Evolutionary conservation across 129 eudicot genomes (phyloP), one percentile per base, ranked within the genome.

Genomic region (Silybum marianum): DNA sequence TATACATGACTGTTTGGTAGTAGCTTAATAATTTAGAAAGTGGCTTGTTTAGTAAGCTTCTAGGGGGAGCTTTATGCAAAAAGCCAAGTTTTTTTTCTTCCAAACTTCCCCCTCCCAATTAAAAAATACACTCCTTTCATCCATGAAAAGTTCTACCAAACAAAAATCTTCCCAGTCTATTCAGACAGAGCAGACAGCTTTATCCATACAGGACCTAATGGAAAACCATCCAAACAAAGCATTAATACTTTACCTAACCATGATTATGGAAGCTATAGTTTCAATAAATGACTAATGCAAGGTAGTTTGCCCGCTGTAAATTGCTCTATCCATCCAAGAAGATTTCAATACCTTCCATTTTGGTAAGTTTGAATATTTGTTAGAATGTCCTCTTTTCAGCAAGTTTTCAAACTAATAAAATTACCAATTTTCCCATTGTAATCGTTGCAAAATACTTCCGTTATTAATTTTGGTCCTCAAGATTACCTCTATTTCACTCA

Each of bases 331-430:
- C 23, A 58, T 58, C 66, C 66, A 58, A 18, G 18, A 18, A 8
- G 28, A 63, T 65, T 23, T 65, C 13, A 65, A 65, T 22, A 21
- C 8, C 14, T 58, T 77, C 39, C 7, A 65, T 38, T 48, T 24
- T 77, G 73, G 73, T 22, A 77, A 39, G 80, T 63, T 7, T 36
- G 80, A 21, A 21, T 76, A 76, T 36, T 76, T 9, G 18, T 63
- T 77, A 6, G 73, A 65, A 21, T 65, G 69, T 80, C 21, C 71
- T 18, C 19, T 39, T 69, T 71, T 54, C 12, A 40, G 71, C n/a
- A 38, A 71, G 40, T 80, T 71, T 32, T 23, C 6, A 23, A 71
- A 80, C 78, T 22, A 36, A 24, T 22, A 36, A 24, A 71, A 9
- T 18, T 8, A n/a, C 62, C 34, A 13, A 5, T 22, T 63, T 21